phyloP scores from a whole-genome alignment of 176 grass and related monocot genomes.

The Hordeum vulgare region DNA sequence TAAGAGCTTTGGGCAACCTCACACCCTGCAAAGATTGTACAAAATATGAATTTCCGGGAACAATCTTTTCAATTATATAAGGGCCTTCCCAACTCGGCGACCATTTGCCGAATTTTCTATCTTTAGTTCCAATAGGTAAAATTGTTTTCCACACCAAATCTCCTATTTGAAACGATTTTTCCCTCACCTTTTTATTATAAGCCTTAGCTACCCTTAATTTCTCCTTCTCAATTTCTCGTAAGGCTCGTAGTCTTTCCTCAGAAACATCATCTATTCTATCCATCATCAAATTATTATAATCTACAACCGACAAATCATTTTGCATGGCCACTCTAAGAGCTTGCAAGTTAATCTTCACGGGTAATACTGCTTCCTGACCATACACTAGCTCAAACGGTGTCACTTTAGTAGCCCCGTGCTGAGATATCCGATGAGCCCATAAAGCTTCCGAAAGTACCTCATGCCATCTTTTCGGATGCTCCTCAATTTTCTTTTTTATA shows the following conservation, averaged over 20 bases:
- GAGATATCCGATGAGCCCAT: conserved; percentile 21
- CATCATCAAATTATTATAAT: not conserved
- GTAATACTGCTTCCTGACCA: not conserved
- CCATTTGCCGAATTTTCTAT: too few species aligned
- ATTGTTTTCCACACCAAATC: too few species aligned
- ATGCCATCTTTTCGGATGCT: conserved; percentile 4
- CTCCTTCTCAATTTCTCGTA: not conserved
- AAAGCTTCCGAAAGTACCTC: conserved; percentile 9
- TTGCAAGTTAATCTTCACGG: not conserved
- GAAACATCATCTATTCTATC: not conserved
- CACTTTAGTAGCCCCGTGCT: not conserved
- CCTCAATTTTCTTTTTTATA: not conserved
- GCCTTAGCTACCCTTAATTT: too few species aligned
- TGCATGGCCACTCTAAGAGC: not conserved
- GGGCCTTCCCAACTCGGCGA: too few species aligned
- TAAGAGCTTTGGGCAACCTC: too few species aligned
- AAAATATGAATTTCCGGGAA: too few species aligned
- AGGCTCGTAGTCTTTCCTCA: not conserved
- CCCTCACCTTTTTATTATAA: too few species aligned
- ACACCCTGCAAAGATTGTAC: too few species aligned
- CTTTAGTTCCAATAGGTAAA: too few species aligned
- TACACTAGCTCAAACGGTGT: not conserved
- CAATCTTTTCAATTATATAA: too few species aligned
- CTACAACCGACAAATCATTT: not conserved
- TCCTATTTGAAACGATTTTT: too few species aligned